Evolutionary conservation across 169 alveolate species (phyloP).

Genomic region (Plasmodium gaboni): DNA sequence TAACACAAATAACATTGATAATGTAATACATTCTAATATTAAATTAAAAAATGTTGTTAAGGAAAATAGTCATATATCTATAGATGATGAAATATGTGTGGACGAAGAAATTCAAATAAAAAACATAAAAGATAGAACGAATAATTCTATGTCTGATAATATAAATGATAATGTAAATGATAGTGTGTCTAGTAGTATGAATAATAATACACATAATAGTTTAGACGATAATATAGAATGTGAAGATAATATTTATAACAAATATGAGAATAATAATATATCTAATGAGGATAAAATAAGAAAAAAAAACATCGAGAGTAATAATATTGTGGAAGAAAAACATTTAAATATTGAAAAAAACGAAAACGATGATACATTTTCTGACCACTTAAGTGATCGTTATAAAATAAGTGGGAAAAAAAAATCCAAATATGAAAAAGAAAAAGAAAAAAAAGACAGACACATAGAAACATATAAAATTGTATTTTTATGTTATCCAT

Average conservation of each 20-base stretch:
- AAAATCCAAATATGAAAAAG: slow-evolving; percentile 28
- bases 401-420: slow-evolving; percentile 26
- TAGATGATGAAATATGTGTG: no score
- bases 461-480: slow-evolving; percentile 31
- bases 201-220: no score
- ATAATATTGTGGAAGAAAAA: background rate
- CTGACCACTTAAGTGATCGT: slow-evolving; percentile 12
- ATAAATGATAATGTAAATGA: background rate
- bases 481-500: slow-evolving; percentile 72
- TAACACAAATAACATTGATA: background rate
- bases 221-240: slow-evolving; percentile 12
- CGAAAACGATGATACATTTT: slow-evolving; percentile 8
- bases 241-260: background rate
- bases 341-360: background rate
- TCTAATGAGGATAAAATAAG: slow-evolving; percentile 5
- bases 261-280: background rate
- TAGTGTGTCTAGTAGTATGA: no score
- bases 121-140: no score
- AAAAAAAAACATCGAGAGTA: background rate
- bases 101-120: no score
- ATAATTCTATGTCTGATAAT: background rate
- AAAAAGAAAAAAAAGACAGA: slow-evolving; percentile 40
- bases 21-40: background rate
- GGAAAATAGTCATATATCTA: no score
- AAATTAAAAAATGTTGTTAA: no score